These are phyloP conservation scores for Aureobasidium melanogenum DNA, from an alignment of 2,329 filamentous ascomycete genomes.

Conservation along the genomic window DNA sequence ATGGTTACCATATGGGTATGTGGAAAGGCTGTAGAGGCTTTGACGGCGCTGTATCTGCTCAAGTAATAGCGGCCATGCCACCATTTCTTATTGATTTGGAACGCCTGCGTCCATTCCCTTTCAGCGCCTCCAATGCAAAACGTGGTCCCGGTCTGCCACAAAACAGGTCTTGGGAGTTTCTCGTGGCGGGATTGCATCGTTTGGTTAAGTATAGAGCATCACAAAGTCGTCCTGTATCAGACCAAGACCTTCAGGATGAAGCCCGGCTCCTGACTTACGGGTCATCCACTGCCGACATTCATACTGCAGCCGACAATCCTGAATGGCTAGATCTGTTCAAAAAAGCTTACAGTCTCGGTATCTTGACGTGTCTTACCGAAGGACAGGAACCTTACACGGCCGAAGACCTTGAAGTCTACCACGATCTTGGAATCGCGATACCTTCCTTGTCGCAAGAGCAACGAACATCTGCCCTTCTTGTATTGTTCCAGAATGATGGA, in stretches of 20 bases:
- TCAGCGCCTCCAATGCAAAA: slow-evolving; percentile 27
- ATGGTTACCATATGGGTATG: slow-evolving; percentile 42
- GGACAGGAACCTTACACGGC: slow-evolving; percentile 20
- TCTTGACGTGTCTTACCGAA: slow-evolving; percentile 23
- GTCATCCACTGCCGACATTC: slow-evolving; percentile 39
- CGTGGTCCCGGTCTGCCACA: neutral
- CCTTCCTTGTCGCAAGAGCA: slow-evolving; percentile 14
- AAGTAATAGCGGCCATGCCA: slow-evolving; percentile 43
- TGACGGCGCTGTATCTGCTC: slow-evolving; percentile 37
- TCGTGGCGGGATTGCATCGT: neutral
- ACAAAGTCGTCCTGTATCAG: neutral
- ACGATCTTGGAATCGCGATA: slow-evolving; percentile 27
- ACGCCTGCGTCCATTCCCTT: slow-evolving; percentile 35
- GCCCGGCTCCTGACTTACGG: slow-evolving; percentile 26
- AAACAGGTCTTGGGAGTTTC: neutral
- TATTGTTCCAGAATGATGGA: neutral
- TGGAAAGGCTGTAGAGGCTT: slow-evolving; percentile 49
- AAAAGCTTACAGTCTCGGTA: slow-evolving; percentile 36
- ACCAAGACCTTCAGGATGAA: neutral
- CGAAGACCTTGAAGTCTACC: slow-evolving; percentile 27
- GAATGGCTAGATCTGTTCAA: slow-evolving; percentile 43
- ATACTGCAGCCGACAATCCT: slow-evolving; percentile 31
- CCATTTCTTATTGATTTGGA: slow-evolving; percentile 43
- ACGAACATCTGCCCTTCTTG: neutral
- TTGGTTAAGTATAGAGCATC: neutral